Evolutionary conservation across 257 asterid genomes (phyloP).

Genomic region (Penstemon barbatus): DNA sequence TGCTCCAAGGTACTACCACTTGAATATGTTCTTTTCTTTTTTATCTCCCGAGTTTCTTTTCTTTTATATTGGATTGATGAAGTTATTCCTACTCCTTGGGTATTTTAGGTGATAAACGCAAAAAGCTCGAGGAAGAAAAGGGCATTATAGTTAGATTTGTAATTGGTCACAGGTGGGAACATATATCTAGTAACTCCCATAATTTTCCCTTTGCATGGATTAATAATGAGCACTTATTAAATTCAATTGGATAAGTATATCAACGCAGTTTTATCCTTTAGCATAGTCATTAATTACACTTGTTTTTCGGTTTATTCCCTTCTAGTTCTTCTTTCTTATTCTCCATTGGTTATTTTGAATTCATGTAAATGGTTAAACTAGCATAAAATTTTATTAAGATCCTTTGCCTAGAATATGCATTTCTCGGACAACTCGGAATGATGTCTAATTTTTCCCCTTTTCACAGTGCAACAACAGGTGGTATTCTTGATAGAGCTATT

Average conservation of each 20-base stretch:
- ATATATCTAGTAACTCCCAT: slow-evolving; percentile 1
- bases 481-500: slow-evolving; percentile 89
- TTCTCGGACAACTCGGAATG: neutral
- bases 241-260: slow-evolving; percentile 1
- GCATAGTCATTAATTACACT: neutral
- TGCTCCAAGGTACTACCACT: slow-evolving; percentile 68
- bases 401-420: slow-evolving; percentile 8
- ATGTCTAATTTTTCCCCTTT: slow-evolving; percentile 11
- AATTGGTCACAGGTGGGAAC: slow-evolving; percentile 59
- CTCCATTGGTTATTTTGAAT: neutral
- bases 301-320: neutral
- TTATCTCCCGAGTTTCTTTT: slow-evolving; percentile 16
- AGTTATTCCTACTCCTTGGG: slow-evolving; percentile 24
- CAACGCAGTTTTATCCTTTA: neutral
- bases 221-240: neutral
- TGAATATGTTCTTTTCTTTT: neutral
- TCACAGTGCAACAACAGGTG: slow-evolving; percentile 81
- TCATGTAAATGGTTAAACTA: too few species aligned
- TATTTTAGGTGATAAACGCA: slow-evolving; percentile 49
- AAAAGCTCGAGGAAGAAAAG: slow-evolving; percentile 65
- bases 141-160: slow-evolving; percentile 58
- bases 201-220: neutral
- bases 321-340: neutral
- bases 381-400: too few species aligned
- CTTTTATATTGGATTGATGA: slow-evolving; percentile 15